Evolutionary conservation across 2,329 filamentous ascomycete genomes (phyloP).

Genomic region (Pseudogymnoascus sp.): DNA sequence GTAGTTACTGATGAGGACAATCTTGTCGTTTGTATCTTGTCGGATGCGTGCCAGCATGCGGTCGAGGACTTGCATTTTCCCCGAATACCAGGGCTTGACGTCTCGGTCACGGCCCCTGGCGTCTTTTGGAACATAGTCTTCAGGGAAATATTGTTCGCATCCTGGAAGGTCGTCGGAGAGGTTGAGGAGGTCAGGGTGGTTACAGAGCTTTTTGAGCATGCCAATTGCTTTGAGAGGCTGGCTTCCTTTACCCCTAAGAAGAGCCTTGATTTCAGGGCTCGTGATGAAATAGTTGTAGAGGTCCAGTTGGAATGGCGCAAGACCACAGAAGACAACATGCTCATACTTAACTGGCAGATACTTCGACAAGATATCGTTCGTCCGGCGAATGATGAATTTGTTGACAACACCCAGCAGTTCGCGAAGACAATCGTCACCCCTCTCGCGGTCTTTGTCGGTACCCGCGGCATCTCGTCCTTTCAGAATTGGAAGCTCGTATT

Average conservation of each 20-base stretch:
- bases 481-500: slow-evolving; percentile 87
- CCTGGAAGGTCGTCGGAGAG: slow-evolving; percentile 79
- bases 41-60: slow-evolving; percentile 94
- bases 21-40: slow-evolving; percentile 96
- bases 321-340: slow-evolving; percentile 95
- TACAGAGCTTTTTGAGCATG: slow-evolving; percentile 95
- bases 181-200: slow-evolving; percentile 89
- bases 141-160: slow-evolving; percentile 71
- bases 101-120: slow-evolving; percentile 83
- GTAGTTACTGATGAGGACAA: slow-evolving; percentile 97
- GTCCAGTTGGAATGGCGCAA: slow-evolving; percentile 85
- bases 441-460: slow-evolving; percentile 71
- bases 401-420: slow-evolving; percentile 84
- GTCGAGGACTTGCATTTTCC: slow-evolving; percentile 97
- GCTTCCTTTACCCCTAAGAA: slow-evolving; percentile 87
- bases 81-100: slow-evolving; percentile 90
- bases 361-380: slow-evolving; percentile 96
- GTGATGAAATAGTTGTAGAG: slow-evolving; percentile 97
- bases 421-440: slow-evolving; percentile 72
- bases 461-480: slow-evolving; percentile 86
- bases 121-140: slow-evolving; percentile 84
- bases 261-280: slow-evolving; percentile 85
- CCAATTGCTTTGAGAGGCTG: slow-evolving; percentile 95
- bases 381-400: slow-evolving; percentile 96
- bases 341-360: slow-evolving; percentile 98